Base-by-base conservation (phyloP, 805 yeast species). In the Brettanomyces custersianus region DNA sequence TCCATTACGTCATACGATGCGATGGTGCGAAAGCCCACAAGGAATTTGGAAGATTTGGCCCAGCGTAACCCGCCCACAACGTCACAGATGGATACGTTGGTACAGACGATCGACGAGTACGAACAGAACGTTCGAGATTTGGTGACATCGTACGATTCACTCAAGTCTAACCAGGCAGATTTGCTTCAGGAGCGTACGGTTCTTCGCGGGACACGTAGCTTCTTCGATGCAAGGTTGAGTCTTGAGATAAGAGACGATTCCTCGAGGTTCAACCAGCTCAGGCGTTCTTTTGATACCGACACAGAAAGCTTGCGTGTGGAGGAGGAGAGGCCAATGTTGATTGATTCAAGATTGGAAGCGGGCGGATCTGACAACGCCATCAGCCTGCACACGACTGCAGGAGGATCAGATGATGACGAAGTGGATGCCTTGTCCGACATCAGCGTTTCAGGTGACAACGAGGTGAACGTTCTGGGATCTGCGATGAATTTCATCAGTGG, bases 121-220 rank as follows among this genome's bases (percentile, higher is more conserved):
- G 97, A 92, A 57, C 66, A 70, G 28, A 72, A 92, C 44, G 72
- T 90, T 24, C 55, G 62, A 30, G 84, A 81, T 46, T 69, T 92
- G 63, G 77, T 74, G 36, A 80, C 74, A 16, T 76, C 92, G 10
- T 68, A 74, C 40, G 80, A 78, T 31, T 67, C 70, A 10, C 67
- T 92, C 46, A 65, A 70, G 40, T 57, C 58, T 25, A 74, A 73
- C 38, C 72, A 82, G 45, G 67, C 69, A 28, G 68, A 66, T 40
- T 65, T 88, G 41, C 54, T 75, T 24, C 96, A 90, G 54, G 70
- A 79, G 44, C 73, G 94, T 49, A 71, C 68, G 29, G 86, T 80
- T 4, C 36, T 60, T 27, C 55, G 49, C 34, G 56, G 59, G 3
- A 57, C 64, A 4, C 43, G 63, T 30, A 43, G 40, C n/a, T 60